Percentiles rank a stretch among this genome's conserved stretches.
phyloP scores from a whole-genome alignment of 2,329 filamentous ascomycete genomes.

The Botrytis paeoniae region DNA sequence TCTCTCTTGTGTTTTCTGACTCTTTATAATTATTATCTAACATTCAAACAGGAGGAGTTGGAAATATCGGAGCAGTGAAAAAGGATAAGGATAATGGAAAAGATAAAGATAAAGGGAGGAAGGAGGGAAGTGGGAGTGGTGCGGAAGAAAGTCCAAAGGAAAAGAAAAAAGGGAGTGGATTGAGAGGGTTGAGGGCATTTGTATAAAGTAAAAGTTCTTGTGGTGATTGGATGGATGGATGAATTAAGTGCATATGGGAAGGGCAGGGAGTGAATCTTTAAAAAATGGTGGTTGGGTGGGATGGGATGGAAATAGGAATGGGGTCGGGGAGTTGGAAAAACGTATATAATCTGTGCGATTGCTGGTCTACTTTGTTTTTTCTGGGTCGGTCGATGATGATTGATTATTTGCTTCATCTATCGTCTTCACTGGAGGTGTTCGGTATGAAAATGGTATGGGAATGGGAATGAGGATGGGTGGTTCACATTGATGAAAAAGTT shows the following conservation, averaged over 20 bases:
- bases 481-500: constrained; percentile 8
- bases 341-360: not conserved
- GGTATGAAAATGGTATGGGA: not conserved
- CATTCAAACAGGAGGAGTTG: constrained; percentile 7
- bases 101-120: constrained; percentile 10
- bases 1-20: not conserved
- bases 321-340: constrained; percentile 12
- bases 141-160: constrained; percentile 25
- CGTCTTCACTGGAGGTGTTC: not conserved
- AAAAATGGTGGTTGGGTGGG: constrained; percentile 1
- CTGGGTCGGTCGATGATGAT: not conserved
- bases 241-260: constrained; percentile 6
- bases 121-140: constrained; percentile 18
- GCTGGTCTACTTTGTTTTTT: not conserved
- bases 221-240: not conserved
- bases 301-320: not conserved
- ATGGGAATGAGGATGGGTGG: not conserved
- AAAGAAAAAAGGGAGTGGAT: constrained; percentile 4
- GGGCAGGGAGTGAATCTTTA: not conserved
- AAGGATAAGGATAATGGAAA: constrained; percentile 17
- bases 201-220: constrained; percentile 12
- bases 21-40: constrained; percentile 11
- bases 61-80: constrained; percentile 7
- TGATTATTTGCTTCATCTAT: not conserved
- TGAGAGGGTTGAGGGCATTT: constrained; percentile 12